Conservation (phyloP, 2,329 filamentous ascomycete species). For the Penicillium polonicum region DNA sequence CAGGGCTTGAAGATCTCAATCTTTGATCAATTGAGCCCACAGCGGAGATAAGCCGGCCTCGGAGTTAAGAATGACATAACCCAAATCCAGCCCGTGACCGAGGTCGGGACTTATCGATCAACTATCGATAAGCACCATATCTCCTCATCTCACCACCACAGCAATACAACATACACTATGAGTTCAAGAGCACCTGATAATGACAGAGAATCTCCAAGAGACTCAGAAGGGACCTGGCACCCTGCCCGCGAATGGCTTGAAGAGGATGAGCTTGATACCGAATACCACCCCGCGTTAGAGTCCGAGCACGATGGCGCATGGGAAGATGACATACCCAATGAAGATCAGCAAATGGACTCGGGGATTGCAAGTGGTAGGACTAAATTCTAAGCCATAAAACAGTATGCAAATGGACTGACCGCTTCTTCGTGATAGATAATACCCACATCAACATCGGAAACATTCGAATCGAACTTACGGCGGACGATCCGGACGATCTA, state of each 20-base stretch:
- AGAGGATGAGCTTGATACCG: slow-evolving; percentile 31
- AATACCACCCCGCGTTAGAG: slow-evolving; percentile 18
- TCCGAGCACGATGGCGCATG: slow-evolving; percentile 11
- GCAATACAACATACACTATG: slow-evolving; percentile 27
- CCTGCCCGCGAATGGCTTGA: slow-evolving; percentile 40
- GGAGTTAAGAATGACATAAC: slow-evolving; percentile 8
- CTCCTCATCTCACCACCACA: neutral
- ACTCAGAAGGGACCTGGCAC: slow-evolving; percentile 34
- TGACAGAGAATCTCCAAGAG: slow-evolving; percentile 23
- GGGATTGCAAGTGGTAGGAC: slow-evolving; percentile 15
- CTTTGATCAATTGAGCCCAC: too few relatives aligned
- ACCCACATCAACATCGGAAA: slow-evolving; percentile 41
- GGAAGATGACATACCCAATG: slow-evolving; percentile 17
- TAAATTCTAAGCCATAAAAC: neutral
- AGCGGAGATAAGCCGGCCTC: neutral
- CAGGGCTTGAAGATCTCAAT: neutral
- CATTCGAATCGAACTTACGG: slow-evolving; percentile 34
- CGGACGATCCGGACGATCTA: slow-evolving; percentile 39
- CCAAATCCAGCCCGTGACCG: neutral
- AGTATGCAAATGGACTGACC: neutral
- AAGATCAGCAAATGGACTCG: slow-evolving; percentile 55
- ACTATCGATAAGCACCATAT: slow-evolving; percentile 9
- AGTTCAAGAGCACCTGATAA: slow-evolving; percentile 20
- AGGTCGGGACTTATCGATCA: slow-evolving; percentile 1
- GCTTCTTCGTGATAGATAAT: slow-evolving; percentile 24